phyloP scores from a whole-genome alignment of 176 grass and related monocot species.

The Oryza longistaminata region DNA sequence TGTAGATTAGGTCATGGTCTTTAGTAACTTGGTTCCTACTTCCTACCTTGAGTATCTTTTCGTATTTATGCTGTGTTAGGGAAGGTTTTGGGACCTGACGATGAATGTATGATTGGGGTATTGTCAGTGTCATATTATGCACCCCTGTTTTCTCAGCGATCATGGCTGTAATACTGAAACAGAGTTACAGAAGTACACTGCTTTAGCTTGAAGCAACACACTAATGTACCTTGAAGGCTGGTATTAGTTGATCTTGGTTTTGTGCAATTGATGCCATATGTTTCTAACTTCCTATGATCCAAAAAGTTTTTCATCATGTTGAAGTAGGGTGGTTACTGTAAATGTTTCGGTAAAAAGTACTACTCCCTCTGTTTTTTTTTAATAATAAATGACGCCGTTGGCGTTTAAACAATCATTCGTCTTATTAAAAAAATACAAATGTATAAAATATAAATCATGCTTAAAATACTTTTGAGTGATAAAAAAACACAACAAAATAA shows the following conservation, averaged over 20 bases:
- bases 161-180: neutral
- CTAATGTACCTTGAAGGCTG: neutral
- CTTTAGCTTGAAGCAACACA: neutral
- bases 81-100: constrained; percentile 1
- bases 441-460: too few species aligned
- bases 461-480: too few species aligned
- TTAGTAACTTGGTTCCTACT: neutral
- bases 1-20: neutral
- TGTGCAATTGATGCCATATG: neutral
- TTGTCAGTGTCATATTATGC: neutral
- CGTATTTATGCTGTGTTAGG: neutral
- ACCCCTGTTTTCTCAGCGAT: neutral
- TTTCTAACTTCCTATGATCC: neutral
- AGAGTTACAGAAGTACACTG: neutral
- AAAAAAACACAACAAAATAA: too few species aligned
- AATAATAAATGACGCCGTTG: too few species aligned
- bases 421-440: too few species aligned
- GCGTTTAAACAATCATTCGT: too few species aligned
- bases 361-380: too few species aligned
- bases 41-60: neutral
- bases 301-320: neutral
- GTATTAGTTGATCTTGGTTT: neutral
- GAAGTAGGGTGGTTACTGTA: neutral
- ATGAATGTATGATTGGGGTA: neutral
- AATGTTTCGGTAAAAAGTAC: neutral